Base-by-base conservation (phyloP, 169 alveolate species). In the Hepatocystis sp. region DNA sequence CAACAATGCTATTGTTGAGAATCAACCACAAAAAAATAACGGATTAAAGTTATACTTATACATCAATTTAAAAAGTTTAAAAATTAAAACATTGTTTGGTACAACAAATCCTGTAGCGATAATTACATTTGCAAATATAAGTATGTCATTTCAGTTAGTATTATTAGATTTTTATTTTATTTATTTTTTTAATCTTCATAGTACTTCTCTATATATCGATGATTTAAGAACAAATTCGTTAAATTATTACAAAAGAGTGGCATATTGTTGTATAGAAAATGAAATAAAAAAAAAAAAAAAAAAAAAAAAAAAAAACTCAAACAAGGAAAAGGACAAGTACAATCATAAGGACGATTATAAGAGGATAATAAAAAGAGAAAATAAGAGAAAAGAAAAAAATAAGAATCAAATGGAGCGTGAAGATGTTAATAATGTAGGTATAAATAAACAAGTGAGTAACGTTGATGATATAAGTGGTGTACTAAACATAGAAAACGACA, bases 181-280 rank as follows among this genome's bases (percentile, higher is more conserved):
- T 19, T 81, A 81, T 64, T 81, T 63, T 81, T 81, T 81, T 34
- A 67, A 81, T 42, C 46, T 81, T 21, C 39, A 61, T 63, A 64
- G 89, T 52, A 81, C 44, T n/a, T 81, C 89, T 17, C 46, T 81
- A 21, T 81, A 81, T 42, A 81, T 81, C 36, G 89, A 81, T 49
- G 89, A 81, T 51, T 66, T 64, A 17, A 81, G 89, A 28, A 63
- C 60, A 15, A 40, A 64, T 39, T 81, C 89, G 2, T 42, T 81
- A 0, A 81, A 81, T 27, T 81, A 81, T 28, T 81, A 81, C 64
- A 81, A 81, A 44, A 19, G 89, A 8, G 89, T 81, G n/a, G 89
- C 89, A 2, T 81, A 81, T 21, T 81, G 89, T 42, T 81, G 89
- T 40, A 81, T 81, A 21, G 78, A 81, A 55, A 63, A 81, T 32